These are phyloP conservation scores for Isatis lusitanica DNA, from an alignment of 441 rosid genomes.

Conservation along the genomic window DNA sequence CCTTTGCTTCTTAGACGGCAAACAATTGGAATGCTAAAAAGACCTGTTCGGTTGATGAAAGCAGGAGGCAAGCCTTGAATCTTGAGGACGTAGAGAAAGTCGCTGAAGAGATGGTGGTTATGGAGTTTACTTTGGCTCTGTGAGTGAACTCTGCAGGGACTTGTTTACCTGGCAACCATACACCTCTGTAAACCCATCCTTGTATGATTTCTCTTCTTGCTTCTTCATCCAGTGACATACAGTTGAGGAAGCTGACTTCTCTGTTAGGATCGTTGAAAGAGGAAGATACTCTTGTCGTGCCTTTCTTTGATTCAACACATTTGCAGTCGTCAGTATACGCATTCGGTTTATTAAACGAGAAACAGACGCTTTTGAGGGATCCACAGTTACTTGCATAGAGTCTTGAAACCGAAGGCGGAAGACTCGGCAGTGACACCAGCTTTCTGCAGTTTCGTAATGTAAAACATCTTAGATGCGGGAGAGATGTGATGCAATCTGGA, in stretches of 20 bases:
- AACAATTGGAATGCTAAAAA: no score
- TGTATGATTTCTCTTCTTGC: background rate
- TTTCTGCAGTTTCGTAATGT: background rate
- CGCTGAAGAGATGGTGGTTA: background rate
- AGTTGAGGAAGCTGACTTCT: background rate
- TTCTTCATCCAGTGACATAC: background rate
- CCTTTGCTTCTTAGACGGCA: no score
- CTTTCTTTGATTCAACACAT: background rate
- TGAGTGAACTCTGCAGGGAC: background rate
- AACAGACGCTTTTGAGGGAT: background rate
- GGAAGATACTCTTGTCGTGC: background rate
- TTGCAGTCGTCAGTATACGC: background rate
- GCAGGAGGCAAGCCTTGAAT: slow-evolving; percentile 4
- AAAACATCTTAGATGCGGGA: no score
- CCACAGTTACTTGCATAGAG: background rate
- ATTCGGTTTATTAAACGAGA: background rate
- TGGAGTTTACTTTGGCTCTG: background rate
- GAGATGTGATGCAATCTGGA: background rate
- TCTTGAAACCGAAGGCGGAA: background rate
- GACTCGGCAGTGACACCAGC: background rate
- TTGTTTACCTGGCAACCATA: background rate
- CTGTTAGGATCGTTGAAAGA: rapidly evolving
- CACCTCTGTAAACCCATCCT: rapidly evolving
- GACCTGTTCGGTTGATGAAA: background rate
- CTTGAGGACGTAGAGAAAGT: background rate